Base-by-base conservation (phyloP, 2,329 filamentous ascomycete genomes). In the Fusarium multiceps region DNA sequence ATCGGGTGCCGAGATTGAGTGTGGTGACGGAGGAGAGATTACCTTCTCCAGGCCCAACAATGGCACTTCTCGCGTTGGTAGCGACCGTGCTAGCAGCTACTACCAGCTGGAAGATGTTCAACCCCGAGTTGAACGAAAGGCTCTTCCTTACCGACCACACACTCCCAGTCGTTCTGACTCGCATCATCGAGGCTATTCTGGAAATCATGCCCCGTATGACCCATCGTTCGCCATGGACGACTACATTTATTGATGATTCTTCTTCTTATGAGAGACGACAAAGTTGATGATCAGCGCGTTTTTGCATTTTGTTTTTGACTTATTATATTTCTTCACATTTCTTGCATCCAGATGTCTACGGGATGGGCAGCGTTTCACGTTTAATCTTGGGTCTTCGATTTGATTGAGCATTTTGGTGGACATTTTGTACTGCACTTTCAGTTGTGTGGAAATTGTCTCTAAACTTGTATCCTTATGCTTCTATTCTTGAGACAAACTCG, bases 11-110 rank as follows among this genome's bases (percentile, higher is more conserved):
- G 86, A 88, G 75, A 88, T 90, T 72, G 83, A 87, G 70, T 89
- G 86, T 74, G 80, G 76, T 41, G 85, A 88, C 51, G 88, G 87
- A 40, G 87, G 87, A 23, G 87, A 89, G 72, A 87, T 90, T 71
- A 88, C 85, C 67, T 85, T 89, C 67, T 81, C 82, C 48, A 73
- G 78, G 67, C 72, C 78, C 78, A 62, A 64, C 62, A 37, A 37
- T 21, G 63, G 68, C 34, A 72, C 71, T 51, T 78, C 78, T 59
- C 80, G 82, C 34, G 78, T 80, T 50, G 84, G 82, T 49, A 88
- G 86, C 72, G 88, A 90, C 66, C 81, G 80, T 55, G 82, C 82
- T 14, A 85, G 82, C 75, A 84, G 83, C 55, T 76, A 83, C 34
- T 85, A 85, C 58, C 79, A 80, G 64, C 72, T 82, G 6, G 86